Base-by-base conservation (phyloP, 768 basidiomycete genomes). In the Ramaria sp. region DNA sequence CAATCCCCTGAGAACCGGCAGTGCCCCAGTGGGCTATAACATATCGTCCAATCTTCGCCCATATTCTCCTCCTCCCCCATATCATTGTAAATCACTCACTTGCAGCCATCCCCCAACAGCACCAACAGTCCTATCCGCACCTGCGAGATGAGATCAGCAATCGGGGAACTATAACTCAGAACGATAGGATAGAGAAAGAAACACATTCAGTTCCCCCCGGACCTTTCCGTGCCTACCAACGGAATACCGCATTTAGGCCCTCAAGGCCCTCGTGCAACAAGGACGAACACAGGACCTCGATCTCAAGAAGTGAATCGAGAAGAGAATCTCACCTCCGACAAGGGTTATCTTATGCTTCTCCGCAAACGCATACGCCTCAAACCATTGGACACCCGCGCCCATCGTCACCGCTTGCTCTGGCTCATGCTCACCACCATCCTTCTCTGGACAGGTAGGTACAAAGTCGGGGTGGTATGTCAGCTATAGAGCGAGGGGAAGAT, bases 101-200 rank as follows among this genome's bases (percentile, higher is more conserved):
- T 64, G 56, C 37, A 65, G 49, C 52, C 65, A 74, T 27, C 73
- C 73, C 0, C 71, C 72, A 4, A 63, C 63, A 42, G 66, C 62
- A 5, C 70, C 73, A 22, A 73, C 65, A 10, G 68, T 67, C 57
- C 65, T 58, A 48, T 63, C 53, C 16, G 53, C 53, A 12, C 53
- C 53, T 55, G 18, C 25, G 28, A 47, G 24, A 28, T 12, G 10
- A 6, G 27, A 22, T 52, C 20, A 16, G 13, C 28, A 39, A 13
- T 5, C 8, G 7, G 20, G 15, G 9, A 24, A 8, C 28, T 27
- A 18, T 12, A 48, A 48, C 30, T 50, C 48, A 36, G n/a, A n/a
- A 30, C n/a, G n/a, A 48, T 48, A 48, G 7, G 45, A 42, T 5
- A 5, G n/a, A 43, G 2, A 43, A 43, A 20, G 18, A 18, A 18